These are phyloP conservation scores for Yamadazyma takamatsuzukensis DNA, from an alignment of 805 yeast species.

Conservation along the genomic window DNA sequence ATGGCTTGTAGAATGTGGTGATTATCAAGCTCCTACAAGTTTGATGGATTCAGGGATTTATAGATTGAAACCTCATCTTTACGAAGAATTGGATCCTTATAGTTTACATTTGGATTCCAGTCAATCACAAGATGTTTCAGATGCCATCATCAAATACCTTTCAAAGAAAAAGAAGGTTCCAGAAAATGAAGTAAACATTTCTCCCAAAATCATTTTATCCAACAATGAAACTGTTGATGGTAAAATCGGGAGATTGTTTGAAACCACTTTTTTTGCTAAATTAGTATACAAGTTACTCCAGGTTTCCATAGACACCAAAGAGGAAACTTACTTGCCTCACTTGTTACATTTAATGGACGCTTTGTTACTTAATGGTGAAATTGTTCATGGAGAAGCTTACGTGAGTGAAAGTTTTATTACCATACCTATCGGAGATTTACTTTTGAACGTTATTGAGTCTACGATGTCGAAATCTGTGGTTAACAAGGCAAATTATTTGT, in stretches of 20 bases:
- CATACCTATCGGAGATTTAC: slow-evolving; percentile 53
- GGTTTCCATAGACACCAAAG: slow-evolving; percentile 45
- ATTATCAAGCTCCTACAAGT: slow-evolving; percentile 58
- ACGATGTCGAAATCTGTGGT: slow-evolving; percentile 46
- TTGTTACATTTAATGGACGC: slow-evolving; percentile 71
- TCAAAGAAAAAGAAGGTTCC: slow-evolving; percentile 35
- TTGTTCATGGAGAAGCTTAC: slow-evolving; percentile 34
- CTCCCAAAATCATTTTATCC: slow-evolving; percentile 40
- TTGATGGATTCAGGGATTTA: slow-evolving; percentile 60
- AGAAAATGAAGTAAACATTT: slow-evolving; percentile 42
- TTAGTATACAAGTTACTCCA: slow-evolving; percentile 56
- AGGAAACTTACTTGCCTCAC: slow-evolving; percentile 55
- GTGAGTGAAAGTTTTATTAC: slow-evolving; percentile 45
- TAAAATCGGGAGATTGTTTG: slow-evolving; percentile 48
- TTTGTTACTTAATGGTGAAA: slow-evolving; percentile 49
- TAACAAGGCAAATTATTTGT: slow-evolving; percentile 54
- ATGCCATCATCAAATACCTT: slow-evolving; percentile 42
- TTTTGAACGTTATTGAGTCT: slow-evolving; percentile 50
- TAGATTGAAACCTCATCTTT: slow-evolving; percentile 55
- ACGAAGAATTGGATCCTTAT: slow-evolving; percentile 60
- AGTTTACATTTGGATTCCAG: slow-evolving; percentile 43
- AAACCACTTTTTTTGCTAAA: slow-evolving; percentile 51
- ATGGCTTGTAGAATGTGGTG: slow-evolving; percentile 59
- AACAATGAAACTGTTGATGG: slow-evolving; percentile 28
- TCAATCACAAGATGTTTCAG: slow-evolving; percentile 51